Evolutionary conservation across 176 grass and related monocot species (phyloP).

Genomic region (Eremochloa ophiuroides): DNA sequence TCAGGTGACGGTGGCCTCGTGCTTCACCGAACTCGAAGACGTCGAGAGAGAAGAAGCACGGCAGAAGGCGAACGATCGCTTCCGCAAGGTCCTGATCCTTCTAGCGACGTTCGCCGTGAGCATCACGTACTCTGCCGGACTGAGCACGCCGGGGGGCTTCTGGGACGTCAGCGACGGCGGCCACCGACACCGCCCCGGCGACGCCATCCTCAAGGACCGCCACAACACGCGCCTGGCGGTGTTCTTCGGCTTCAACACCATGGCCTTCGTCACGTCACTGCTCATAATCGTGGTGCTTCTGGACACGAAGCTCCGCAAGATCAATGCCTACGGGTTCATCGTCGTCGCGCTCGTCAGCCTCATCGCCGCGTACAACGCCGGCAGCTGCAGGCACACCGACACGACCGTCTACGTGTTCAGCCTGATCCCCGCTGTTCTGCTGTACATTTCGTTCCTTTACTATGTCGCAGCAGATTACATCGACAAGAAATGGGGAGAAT

Average conservation of each 20-base stretch:
- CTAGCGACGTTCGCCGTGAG: constrained; percentile 8
- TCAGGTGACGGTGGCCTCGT: not conserved
- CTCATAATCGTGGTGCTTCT: not conserved
- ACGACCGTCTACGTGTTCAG: not conserved
- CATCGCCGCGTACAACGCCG: not conserved
- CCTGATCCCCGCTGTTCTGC: not conserved
- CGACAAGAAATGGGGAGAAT: too few species aligned
- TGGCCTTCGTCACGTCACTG: not conserved
- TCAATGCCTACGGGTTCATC: not conserved
- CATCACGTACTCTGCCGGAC: constrained; percentile 5
- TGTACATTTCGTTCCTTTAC: not conserved
- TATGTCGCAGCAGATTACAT: not conserved
- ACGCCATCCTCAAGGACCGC: not conserved
- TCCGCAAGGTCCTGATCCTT: constrained; percentile 10
- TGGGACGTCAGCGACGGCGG: not conserved
- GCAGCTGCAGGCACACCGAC: not conserved
- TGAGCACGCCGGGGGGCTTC: constrained; percentile 15
- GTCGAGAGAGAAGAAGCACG: not conserved
- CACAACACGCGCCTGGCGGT: not conserved
- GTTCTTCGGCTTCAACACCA: not conserved
- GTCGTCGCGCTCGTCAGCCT: not conserved
- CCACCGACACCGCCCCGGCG: not conserved
- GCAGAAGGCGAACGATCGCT: not conserved
- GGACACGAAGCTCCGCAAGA: not conserved
- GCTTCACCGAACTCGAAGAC: not conserved